Evolutionary conservation across 2,329 filamentous ascomycete genomes (phyloP), one percentile per base, ranked within the genome.

Genomic region (Parasarocladium wereldwijsianum): DNA sequence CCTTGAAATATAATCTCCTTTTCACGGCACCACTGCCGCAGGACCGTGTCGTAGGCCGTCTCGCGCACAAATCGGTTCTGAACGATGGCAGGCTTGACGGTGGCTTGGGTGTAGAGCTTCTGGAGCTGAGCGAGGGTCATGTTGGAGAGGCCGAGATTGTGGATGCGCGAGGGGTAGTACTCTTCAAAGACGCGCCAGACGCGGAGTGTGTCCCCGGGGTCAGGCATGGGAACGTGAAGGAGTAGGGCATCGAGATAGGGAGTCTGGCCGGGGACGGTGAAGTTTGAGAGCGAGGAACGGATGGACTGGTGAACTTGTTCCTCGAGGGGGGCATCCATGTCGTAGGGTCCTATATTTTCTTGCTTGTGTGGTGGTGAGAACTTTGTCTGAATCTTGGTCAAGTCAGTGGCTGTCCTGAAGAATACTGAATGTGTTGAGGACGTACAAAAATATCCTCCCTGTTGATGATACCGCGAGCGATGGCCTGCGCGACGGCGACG

Each of bases 341-440:
- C 60, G 49, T 83, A 83, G 0, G 78, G 77, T 28, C 70, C 61
- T 23, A 52, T 50, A 2, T 55, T 56, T 43, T 76, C 68, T 47
- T 86, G 79, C 15, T 70, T 73, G 11, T 52, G 51, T 4, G 70
- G 50, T 0, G 76, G 64, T 2, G 78, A 83, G 55, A 77, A 90
- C 50, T 87, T 90, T n/a, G 82, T 86, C 64, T 92, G 82, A 25
- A 86, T 60, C 70, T 78, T 10, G n/a, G n/a, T n/a, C n/a, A n/a
- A n/a, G n/a, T n/a, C n/a, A n/a, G n/a, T n/a, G n/a, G n/a, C n/a
- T n/a, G n/a, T n/a, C n/a, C n/a, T n/a, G n/a, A n/a, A n/a, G n/a
- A n/a, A n/a, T n/a, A n/a, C n/a, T n/a, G n/a, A n/a, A n/a, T n/a
- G n/a, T n/a, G n/a, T 27, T 10, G 29, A 17, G 7, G 22, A 43